Base-by-base conservation (phyloP, 805 yeast species). In the Pichia insulana region DNA sequence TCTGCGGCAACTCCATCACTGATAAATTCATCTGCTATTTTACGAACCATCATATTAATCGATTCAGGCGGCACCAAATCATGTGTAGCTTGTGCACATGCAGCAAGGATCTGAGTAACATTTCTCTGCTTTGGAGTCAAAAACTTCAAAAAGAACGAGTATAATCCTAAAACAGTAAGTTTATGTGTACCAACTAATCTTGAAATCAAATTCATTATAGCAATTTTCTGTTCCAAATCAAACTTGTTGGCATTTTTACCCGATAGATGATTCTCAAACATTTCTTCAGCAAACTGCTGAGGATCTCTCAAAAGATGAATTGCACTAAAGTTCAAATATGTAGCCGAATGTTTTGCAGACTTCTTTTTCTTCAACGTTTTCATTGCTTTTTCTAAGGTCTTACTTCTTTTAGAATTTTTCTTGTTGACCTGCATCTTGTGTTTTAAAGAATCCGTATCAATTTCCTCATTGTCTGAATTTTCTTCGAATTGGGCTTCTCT, bases 1-100 rank as follows among this genome's bases (percentile, higher is more conserved):
- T 92, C 96, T 28, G 95, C 80, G 13, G 97, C 88, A 32, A 92
- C 98, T 71, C 99, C 99, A 58, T 92, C 97, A 51, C 95, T 83
- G 20, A 92, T 96, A 56, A 92, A 92, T 64, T 92, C 98, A 64
- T 92, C 95, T 1, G 98, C 97, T 50, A 92, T 79, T 58, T 90
- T 92, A 44, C 96, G 76, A 9, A 92, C 80, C 52, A 92, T 78
- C 39, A 81, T 80, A 36, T 73, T 68, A 46, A 92, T 74, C 13
- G 80, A 77, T 60, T 92, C 99, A 6, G 99, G 98, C 20, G 99
- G 99, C 7, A 92, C 96, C 55, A 92, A 70, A 56, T 92, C 97
- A 59, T 92, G 99, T 22, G 95, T 76, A 0, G 97, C 87, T 68
- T 92, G 98, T 0, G 98, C 99, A 37, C 85, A 73, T 4, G 97